phyloP scores from a whole-genome alignment of 129 eudicot species.

The Arctium lappa region DNA sequence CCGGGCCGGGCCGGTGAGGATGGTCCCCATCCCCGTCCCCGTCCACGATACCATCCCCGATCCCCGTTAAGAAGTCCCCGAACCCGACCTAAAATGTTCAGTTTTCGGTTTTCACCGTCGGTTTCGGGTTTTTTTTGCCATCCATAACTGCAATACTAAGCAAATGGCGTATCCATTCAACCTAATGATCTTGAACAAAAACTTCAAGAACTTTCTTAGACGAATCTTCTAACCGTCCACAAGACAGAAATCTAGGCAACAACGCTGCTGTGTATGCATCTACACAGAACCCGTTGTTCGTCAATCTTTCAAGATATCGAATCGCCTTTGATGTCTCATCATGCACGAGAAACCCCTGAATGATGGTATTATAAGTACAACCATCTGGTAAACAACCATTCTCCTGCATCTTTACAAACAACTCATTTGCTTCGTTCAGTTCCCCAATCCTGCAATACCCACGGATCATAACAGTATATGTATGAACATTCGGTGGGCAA shows the following conservation, averaged over 20 bases:
- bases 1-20: too few species aligned
- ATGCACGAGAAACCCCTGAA: constrained; percentile 21
- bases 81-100: too few species aligned
- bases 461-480: constrained; percentile 23
- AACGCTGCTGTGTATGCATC: constrained; percentile 28
- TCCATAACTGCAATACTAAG: too few species aligned
- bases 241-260: constrained; percentile 21
- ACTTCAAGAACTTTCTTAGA: background rate
- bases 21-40: too few species aligned
- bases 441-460: constrained; percentile 27
- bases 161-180: too few species aligned
- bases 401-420: constrained; percentile 21
- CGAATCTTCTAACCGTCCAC: constrained; percentile 15
- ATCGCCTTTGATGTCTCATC: constrained; percentile 27
- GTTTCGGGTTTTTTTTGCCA: too few species aligned
- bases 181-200: background rate
- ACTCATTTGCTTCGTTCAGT: constrained; percentile 12
- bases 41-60: too few species aligned
- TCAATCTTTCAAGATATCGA: constrained; percentile 11
- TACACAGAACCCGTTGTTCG: constrained; percentile 10
- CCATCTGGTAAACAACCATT: constrained; percentile 25
- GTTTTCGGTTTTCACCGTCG: too few species aligned
- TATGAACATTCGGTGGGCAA: constrained; percentile 18
- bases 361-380: constrained; percentile 22
- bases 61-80: too few species aligned